phyloP scores from a whole-genome alignment of 108 stramenopile species.

The Skeletonema grethae region DNA sequence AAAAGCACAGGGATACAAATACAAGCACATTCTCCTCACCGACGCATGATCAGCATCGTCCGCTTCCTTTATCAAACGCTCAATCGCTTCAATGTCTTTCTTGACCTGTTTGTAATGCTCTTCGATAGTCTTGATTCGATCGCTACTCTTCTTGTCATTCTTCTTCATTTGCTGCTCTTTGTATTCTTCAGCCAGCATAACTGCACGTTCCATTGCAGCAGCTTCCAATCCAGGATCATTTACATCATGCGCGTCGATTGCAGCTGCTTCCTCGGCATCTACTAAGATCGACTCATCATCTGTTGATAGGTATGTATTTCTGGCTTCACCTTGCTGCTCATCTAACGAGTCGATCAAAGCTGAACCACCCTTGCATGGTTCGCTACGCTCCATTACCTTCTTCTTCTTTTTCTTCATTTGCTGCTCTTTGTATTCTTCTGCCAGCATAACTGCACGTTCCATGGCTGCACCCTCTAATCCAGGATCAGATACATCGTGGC shows the following conservation, averaged over 20 bases:
- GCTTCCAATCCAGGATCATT: slow-evolving; percentile 47
- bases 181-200: slow-evolving; percentile 43
- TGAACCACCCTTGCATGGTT: not conserved
- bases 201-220: slow-evolving; percentile 47
- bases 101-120: slow-evolving; percentile 7
- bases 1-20: not conserved
- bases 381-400: not conserved
- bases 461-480: slow-evolving; percentile 48
- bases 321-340: not conserved
- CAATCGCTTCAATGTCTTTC: slow-evolving; percentile 1
- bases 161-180: slow-evolving; percentile 7
- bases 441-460: slow-evolving; percentile 51
- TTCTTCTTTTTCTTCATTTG: slow-evolving; percentile 5
- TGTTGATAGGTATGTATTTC: not conserved
- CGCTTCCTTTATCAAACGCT: slow-evolving; percentile 2
- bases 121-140: not conserved
- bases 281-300: slow-evolving; percentile 24
- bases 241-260: slow-evolving; percentile 42
- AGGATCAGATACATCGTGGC: slow-evolving; percentile 37
- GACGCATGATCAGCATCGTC: not conserved
- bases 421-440: slow-evolving; percentile 23
- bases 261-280: slow-evolving; percentile 45
- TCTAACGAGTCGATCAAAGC: not conserved
- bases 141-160: not conserved
- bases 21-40: slow-evolving; percentile 1